Evolutionary conservation across 2,329 filamentous ascomycete genomes (phyloP).

Genomic region (Emydomyces testavorans): DNA sequence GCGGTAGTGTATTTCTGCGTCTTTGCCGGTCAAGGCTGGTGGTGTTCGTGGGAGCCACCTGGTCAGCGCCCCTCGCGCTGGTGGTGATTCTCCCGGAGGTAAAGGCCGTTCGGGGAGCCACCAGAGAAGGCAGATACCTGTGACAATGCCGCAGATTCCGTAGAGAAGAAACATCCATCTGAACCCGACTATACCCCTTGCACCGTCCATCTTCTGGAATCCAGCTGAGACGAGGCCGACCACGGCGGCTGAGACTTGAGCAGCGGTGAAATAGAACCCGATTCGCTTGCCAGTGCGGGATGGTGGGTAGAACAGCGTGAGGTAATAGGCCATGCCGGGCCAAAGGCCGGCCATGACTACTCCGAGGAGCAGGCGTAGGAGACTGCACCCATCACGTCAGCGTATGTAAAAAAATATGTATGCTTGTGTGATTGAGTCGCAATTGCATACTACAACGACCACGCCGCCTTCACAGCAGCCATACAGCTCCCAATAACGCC

Average conservation of each 20-base stretch:
- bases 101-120: conserved; percentile 80
- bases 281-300: conserved; percentile 78
- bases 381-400: no score
- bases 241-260: conserved; percentile 78
- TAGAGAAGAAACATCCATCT: conserved; percentile 74
- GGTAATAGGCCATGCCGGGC: conserved; percentile 88
- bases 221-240: conserved; percentile 82
- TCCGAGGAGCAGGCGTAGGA: conserved; percentile 75
- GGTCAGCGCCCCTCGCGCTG: conserved; percentile 1
- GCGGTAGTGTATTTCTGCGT: conserved; percentile 70
- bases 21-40: conserved; percentile 63
- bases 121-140: conserved; percentile 67
- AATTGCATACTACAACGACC: conserved; percentile 73
- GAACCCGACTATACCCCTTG: conserved; percentile 58
- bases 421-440: no score
- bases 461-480: conserved; percentile 66
- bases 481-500: conserved; percentile 76
- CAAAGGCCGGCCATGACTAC: conserved; percentile 88
- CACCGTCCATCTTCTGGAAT: conserved; percentile 81
- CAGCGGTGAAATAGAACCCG: conserved; percentile 77
- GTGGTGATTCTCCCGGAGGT: conserved; percentile 38
- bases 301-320: conserved; percentile 84
- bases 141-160: conserved; percentile 59
- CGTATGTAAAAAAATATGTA: no score
- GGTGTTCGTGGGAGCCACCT: conserved; percentile 55